A percentile compares a stretch with the other conserved stretches of the same genome.
Evolutionary conservation across 192 early-diverging fungal species (phyloP).

Genomic region (Glomus cerebriforme): DNA sequence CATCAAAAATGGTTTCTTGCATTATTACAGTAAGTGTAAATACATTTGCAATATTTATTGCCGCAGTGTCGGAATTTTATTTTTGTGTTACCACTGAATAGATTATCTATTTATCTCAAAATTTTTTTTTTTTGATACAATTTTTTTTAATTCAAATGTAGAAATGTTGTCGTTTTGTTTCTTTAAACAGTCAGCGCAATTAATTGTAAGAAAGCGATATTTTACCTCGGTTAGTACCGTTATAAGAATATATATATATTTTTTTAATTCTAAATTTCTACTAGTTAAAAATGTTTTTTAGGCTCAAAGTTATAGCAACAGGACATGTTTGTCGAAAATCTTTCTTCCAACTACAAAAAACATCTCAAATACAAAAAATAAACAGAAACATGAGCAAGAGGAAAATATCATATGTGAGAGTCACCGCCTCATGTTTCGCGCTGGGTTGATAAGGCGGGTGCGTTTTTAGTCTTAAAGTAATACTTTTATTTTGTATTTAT

Average conservation of each 20-base stretch:
- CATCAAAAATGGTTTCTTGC: background rate
- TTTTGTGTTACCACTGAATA: no score
- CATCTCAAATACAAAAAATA: background rate
- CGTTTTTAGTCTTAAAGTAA: background rate
- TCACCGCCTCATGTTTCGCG: conserved; percentile 61
- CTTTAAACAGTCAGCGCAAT: background rate
- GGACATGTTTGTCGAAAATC: conserved; percentile 38
- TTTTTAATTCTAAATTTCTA: no score
- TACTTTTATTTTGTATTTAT: background rate
- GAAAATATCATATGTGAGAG: conserved; percentile 36
- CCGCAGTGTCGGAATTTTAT: no score
- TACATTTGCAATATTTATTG: no score
- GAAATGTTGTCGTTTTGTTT: background rate
- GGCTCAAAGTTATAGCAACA: background rate
- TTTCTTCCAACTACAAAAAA: conserved; percentile 47
- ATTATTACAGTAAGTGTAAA: background rate
- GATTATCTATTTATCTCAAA: no score
- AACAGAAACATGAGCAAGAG: background rate
- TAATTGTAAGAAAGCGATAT: background rate
- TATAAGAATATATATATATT: background rate
- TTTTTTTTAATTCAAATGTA: no score
- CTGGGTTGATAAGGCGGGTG: conserved; percentile 78
- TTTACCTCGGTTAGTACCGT: background rate
- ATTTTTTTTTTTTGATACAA: no score
- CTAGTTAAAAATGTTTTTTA: background rate